Base-by-base conservation (phyloP, 352 stramenopile genomes). In the Globisporangium emineosum region DNA sequence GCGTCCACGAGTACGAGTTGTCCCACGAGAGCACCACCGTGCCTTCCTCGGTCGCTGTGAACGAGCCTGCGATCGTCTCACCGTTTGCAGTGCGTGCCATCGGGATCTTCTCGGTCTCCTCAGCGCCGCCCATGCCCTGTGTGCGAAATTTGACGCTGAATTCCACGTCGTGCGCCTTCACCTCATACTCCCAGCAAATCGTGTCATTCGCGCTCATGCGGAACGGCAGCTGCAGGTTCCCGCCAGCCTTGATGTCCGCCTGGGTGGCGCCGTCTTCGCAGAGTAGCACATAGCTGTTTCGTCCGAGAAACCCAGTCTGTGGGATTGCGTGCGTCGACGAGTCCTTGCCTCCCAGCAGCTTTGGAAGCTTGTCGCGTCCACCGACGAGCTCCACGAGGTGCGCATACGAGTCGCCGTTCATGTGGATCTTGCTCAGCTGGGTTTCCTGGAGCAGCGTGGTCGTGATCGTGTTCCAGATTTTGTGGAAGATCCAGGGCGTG, bases 11-110 rank as follows among this genome's bases (percentile, higher is more conserved):
- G 60, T 78, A 91, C 42, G 72, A 75, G 43, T 93, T 90, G 65
- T 91, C 81, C 81, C 81, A 93, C 15, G 71, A 83, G 10, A 93
- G 73, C 64, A 91, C 84, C 25, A 88, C 78, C 2, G 76, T 89
- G 43, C 81, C 81, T 52, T 89, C 81, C 52, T 88, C 78, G 2
- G 71, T 72, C 3, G 84, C 78, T 6, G 81, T 91, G 59, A 85
- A 90, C 37, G 79, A 90, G 35, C 71, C 78, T 2, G 78, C 69
- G 52, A 87, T 64, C 21, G 70, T 72, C 19, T 75, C 35, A 9
- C 75, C 78, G 19, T 66, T 72, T 0, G 73, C 69, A 33, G 78
- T 66, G 23, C 80, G 81, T 2, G 72, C 59, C 19, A 77, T 76
- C 15, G 72, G 63, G 3, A 88, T 62, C 30, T 89, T 89, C 25